Conservation (phyloP, 2,329 filamentous ascomycete genomes). For the Diplodia seriata region DNA sequence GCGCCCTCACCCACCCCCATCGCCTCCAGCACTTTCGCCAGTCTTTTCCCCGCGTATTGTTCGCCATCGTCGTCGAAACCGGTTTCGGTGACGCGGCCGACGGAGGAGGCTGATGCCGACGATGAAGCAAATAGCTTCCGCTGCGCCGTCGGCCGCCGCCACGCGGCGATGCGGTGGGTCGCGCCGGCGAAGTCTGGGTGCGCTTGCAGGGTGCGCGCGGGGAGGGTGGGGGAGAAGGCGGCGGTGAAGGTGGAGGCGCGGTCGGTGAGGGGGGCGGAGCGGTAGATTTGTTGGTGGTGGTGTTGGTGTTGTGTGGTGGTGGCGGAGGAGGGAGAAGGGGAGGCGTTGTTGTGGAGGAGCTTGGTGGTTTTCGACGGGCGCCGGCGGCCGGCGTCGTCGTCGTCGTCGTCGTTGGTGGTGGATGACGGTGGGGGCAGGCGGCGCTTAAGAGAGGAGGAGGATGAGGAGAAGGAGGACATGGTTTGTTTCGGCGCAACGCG, state of each 20-base stretch:
- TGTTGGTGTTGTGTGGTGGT: neutral
- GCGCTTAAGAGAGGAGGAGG: slow-evolving; percentile 38
- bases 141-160: slow-evolving; percentile 57
- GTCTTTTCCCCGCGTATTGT: slow-evolving; percentile 57
- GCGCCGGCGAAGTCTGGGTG: slow-evolving; percentile 54
- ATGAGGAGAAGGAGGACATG: slow-evolving; percentile 38
- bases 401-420: neutral
- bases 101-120: neutral
- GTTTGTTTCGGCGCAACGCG: neutral
- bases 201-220: slow-evolving; percentile 48
- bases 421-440: slow-evolving; percentile 35
- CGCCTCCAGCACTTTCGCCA: slow-evolving; percentile 56
- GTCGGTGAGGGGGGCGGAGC: slow-evolving; percentile 56
- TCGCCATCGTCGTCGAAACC: slow-evolving; percentile 63
- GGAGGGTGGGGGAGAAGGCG: slow-evolving; percentile 56
- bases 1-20: slow-evolving; percentile 51
- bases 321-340: too few relatives aligned
- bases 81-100: slow-evolving; percentile 39
- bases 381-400: slow-evolving; percentile 31
- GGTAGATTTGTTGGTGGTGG: slow-evolving; percentile 46
- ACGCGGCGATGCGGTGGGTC: slow-evolving; percentile 60
- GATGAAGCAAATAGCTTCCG: slow-evolving; percentile 34
- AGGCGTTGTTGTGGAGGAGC: neutral
- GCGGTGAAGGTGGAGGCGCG: slow-evolving; percentile 60
- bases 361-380: neutral